Evolutionary conservation across 73 alveolate genomes (phyloP).

Genomic region (Uronychia binucleata): DNA sequence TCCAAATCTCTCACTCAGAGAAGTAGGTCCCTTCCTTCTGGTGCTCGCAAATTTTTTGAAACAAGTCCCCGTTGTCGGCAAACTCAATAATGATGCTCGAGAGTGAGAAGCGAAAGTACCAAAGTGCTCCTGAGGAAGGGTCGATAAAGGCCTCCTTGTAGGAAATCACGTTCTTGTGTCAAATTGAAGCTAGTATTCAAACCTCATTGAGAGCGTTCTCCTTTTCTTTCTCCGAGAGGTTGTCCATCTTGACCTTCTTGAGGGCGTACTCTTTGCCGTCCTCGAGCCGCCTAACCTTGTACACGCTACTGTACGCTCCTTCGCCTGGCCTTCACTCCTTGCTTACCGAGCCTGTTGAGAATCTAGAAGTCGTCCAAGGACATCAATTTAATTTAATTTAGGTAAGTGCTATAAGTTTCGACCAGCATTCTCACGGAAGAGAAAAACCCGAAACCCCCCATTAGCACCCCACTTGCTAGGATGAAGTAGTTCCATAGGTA

Average conservation of each 20-base stretch:
- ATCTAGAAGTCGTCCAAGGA: conserved; percentile 16
- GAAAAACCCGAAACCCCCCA: no score
- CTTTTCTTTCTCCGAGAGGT: conserved; percentile 42
- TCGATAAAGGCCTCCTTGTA: conserved; percentile 71
- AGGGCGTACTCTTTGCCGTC: conserved; percentile 16
- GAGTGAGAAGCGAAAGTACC: conserved; percentile 4
- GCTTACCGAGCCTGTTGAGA: conserved; percentile 20
- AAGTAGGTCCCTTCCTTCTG: conserved; percentile 33
- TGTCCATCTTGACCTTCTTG: conserved; percentile 40
- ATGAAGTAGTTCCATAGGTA: no score
- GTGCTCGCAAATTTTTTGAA: conserved; percentile 29
- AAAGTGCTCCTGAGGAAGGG: no score
- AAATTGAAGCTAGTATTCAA: conserved; percentile 56
- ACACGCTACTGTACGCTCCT: conserved; percentile 38
- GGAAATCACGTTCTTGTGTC: conserved; percentile 68
- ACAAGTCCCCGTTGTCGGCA: conserved; percentile 78
- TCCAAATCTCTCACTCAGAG: conserved; percentile 50
- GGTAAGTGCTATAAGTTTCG: no score
- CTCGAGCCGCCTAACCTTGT: conserved; percentile 25
- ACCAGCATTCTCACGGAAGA: no score
- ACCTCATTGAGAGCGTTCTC: conserved; percentile 56
- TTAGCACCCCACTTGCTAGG: no score
- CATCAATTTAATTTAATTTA: no score
- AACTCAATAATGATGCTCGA: conserved; percentile 77
- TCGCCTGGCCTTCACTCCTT: no score